Base-by-base conservation (phyloP, 768 basidiomycete species). In the Pisolithus albus region DNA sequence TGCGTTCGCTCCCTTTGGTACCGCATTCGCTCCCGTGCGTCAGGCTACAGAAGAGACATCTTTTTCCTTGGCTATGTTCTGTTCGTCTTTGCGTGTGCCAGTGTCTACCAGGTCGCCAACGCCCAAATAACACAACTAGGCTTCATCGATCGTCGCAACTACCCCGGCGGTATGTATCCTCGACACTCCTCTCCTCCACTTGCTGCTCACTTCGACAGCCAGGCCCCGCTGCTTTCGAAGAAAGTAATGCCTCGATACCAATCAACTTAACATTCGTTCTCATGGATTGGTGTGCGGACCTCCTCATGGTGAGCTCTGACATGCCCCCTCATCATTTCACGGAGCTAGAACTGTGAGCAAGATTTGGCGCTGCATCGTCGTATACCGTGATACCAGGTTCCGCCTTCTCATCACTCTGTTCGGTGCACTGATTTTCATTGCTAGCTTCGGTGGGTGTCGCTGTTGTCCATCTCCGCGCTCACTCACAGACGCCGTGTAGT, bases 291-390 rank as follows among this genome's bases (percentile, higher is more conserved):
- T 64, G 56, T 13, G 65, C 65, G 26, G 61, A 67, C 34, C 49
- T 56, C 7, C 47, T 67, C 5, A 67, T 67, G 67, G 67, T 67
- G 34, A 54, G 58, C 15, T 47, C 9, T 34, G 16, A 28, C 23
- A 1, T 21, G 3, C 32, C 19, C 16, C 9, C 34, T 21, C 28
- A 21, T 4, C 44, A 8, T 16, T 8, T 36, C 8, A 21, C 18
- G 18, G 23, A 32, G 40, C 36, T 9, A 62, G 45, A 9, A 13
- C 30, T 26, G 21, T 9, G 18, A 0, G 36, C 49, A n/a, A 67
- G 66, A 56, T 67, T 52, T 67, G 66, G 66, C 63, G 66, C 9
- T 69, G 65, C 43, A 52, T 64, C 11, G 62, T 67, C 40, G 65
- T 67, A 23, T 67, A 67, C 51, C 60, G 51, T 57, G 62, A 67